These are phyloP conservation scores for Stephanocyclus meneghinianus DNA, from an alignment of 352 stramenopile species.

Conservation along the genomic window DNA sequence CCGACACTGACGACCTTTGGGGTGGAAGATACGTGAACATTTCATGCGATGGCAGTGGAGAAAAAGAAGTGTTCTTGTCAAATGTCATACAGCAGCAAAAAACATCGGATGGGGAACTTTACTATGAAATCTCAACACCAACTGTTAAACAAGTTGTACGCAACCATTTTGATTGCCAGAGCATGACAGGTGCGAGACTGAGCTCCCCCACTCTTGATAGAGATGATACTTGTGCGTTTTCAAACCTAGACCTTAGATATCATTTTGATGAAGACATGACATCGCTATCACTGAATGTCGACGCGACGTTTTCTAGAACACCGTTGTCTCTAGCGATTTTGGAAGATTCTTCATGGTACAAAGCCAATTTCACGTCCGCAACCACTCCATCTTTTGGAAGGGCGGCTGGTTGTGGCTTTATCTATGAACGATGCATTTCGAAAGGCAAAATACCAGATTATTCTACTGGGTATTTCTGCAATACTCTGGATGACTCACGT, in stretches of 20 bases:
- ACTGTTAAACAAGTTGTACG: conserved; percentile 42
- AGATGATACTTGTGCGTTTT: conserved; percentile 33
- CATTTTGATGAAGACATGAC: conserved; percentile 57
- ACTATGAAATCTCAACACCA: conserved; percentile 46
- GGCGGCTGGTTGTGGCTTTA: conserved; percentile 57
- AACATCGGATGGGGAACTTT: conserved; percentile 8
- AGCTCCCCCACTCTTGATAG: conserved; percentile 24
- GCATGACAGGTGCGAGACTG: conserved; percentile 34
- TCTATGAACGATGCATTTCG: conserved; percentile 45
- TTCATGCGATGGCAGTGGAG: conserved; percentile 18
- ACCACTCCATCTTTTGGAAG: conserved; percentile 48
- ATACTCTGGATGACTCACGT: conserved; percentile 26
- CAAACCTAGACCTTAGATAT: conserved; percentile 41
- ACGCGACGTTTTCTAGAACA: conserved; percentile 50
- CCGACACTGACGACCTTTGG: conserved; percentile 28
- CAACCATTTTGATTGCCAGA: conserved; percentile 56
- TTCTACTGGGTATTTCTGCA: conserved; percentile 44
- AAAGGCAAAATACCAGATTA: conserved; percentile 49
- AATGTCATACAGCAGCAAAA: conserved; percentile 40
- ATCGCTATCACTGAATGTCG: conserved; percentile 29
- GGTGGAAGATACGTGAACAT: conserved; percentile 28
- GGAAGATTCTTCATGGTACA: conserved; percentile 67
- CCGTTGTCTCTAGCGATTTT: conserved; percentile 59
- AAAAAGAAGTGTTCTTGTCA: conserved; percentile 25
- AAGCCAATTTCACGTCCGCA: conserved; percentile 44